Evolutionary conservation across 78 protist genomes (phyloP).

Genomic region (Creolimax fragrantissima): DNA sequence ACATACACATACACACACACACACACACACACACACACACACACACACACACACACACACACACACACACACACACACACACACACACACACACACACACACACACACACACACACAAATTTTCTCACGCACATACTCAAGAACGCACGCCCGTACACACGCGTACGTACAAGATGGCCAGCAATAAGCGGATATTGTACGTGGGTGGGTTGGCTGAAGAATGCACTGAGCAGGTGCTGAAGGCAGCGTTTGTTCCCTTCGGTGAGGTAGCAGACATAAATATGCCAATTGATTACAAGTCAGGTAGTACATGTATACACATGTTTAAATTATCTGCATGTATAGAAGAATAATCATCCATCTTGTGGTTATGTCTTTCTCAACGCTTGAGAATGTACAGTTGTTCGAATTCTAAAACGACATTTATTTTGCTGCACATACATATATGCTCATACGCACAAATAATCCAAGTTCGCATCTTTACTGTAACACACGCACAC

Average conservation of each 20-base stretch:
- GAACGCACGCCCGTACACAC: background rate
- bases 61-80: conserved; percentile 9
- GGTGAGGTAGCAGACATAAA: background rate
- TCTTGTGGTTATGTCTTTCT: too few species aligned
- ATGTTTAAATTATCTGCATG: too few species aligned
- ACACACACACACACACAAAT: background rate
- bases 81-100: background rate
- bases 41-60: background rate
- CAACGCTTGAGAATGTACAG: too few species aligned
- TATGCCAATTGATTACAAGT: background rate
- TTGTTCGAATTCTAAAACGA: too few species aligned
- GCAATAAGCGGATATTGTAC: background rate
- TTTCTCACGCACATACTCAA: background rate
- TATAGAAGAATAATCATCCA: too few species aligned
- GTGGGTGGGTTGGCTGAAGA: background rate
- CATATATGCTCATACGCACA: too few species aligned
- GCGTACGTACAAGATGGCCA: background rate
- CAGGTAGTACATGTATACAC: too few species aligned
- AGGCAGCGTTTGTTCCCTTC: background rate
- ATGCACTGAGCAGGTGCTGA: background rate
- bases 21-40: background rate
- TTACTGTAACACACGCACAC: too few species aligned
- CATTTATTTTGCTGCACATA: too few species aligned
- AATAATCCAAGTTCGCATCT: too few species aligned
- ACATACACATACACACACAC: background rate